Evolutionary conservation across 2,329 filamentous ascomycete genomes (phyloP).

Genomic region (Immersiporthe knoxdaviesiana): DNA sequence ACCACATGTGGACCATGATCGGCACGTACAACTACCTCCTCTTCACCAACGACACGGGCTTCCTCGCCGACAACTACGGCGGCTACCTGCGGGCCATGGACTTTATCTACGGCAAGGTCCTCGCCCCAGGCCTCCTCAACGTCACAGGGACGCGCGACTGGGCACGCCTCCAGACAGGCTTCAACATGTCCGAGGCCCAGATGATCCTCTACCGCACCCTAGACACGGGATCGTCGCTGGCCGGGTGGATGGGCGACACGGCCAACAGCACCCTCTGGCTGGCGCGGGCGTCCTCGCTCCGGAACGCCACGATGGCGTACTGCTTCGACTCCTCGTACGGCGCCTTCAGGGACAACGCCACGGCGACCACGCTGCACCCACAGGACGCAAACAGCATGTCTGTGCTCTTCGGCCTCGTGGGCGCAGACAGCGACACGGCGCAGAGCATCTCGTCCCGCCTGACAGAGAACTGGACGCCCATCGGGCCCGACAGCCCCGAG

Average conservation of each 20-base stretch:
- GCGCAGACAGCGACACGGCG: constrained; percentile 39
- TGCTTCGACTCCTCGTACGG: constrained; percentile 53
- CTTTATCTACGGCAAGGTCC: constrained; percentile 36
- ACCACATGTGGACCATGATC: constrained; percentile 51
- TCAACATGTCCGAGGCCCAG: constrained; percentile 55
- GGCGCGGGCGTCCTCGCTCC: constrained; percentile 45
- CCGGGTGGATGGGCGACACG: constrained; percentile 49
- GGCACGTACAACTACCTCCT: constrained; percentile 60
- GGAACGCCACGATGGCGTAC: constrained; percentile 48
- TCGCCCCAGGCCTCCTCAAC: constrained; percentile 46
- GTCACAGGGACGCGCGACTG: constrained; percentile 55
- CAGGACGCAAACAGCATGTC: constrained; percentile 65
- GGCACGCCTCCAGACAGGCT: constrained; percentile 52
- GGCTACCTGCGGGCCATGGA: constrained; percentile 38
- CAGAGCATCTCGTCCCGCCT: constrained; percentile 49
- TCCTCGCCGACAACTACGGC: constrained; percentile 39
- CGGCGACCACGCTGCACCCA: constrained; percentile 53
- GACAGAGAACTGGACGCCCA: constrained; percentile 56
- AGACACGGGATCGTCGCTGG: constrained; percentile 54
- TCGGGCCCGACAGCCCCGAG: constrained; percentile 60
- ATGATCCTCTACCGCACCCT: constrained; percentile 60
- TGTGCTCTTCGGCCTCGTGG: constrained; percentile 51
- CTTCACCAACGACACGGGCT: constrained; percentile 51
- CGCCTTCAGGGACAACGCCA: constrained; percentile 59
- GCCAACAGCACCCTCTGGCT: constrained; percentile 39